phyloP scores from a whole-genome alignment of 2,329 filamentous ascomycete species.

The Ophiostoma populinum region DNA sequence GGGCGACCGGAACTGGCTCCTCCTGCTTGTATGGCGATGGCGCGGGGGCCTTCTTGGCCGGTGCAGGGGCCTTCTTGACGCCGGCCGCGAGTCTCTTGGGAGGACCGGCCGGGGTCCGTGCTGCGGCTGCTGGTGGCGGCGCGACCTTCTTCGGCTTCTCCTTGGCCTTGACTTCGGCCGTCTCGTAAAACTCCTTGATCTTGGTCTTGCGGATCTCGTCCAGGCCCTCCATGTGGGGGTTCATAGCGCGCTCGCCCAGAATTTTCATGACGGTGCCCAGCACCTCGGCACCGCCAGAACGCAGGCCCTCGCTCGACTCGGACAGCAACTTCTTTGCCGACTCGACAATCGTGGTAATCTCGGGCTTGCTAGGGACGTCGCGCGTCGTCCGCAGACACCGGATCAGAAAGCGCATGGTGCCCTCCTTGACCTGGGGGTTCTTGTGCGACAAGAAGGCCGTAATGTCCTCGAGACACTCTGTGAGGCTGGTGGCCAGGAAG shows the following conservation, averaged over 20 bases:
- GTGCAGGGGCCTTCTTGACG: slow-evolving; percentile 31
- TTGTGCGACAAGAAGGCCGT: slow-evolving; percentile 75
- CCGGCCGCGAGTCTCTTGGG: slow-evolving; percentile 25
- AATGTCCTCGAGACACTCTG: slow-evolving; percentile 85
- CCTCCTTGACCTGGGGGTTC: slow-evolving; percentile 94
- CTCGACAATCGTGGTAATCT: slow-evolving; percentile 76
- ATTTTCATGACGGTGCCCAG: slow-evolving; percentile 97
- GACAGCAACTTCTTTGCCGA: slow-evolving; percentile 75
- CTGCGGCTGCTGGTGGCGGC: slow-evolving; percentile 29
- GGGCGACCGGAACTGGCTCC: slow-evolving; percentile 26
- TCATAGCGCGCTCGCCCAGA: slow-evolving; percentile 91
- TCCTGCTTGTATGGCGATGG: slow-evolving; percentile 17
- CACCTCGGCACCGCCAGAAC: slow-evolving; percentile 80
- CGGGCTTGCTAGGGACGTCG: slow-evolving; percentile 67
- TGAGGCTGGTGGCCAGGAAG: slow-evolving; percentile 48
- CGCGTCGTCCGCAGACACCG: slow-evolving; percentile 69
- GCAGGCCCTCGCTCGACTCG: slow-evolving; percentile 70
- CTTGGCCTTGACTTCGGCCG: slow-evolving; percentile 71
- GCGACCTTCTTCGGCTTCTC: slow-evolving; percentile 78
- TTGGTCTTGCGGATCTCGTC: slow-evolving; percentile 94
- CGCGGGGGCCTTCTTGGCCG: slow-evolving; percentile 27
- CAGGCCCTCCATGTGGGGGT: slow-evolving; percentile 72
- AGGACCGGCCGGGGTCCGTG: slow-evolving; percentile 26
- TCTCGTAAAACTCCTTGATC: slow-evolving; percentile 80
- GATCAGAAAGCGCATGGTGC: slow-evolving; percentile 84